Evolutionary conservation across 2,329 filamentous ascomycete species (phyloP), one percentile per base, ranked within the genome.

Genomic region (Arthrobotrys sinensis): DNA sequence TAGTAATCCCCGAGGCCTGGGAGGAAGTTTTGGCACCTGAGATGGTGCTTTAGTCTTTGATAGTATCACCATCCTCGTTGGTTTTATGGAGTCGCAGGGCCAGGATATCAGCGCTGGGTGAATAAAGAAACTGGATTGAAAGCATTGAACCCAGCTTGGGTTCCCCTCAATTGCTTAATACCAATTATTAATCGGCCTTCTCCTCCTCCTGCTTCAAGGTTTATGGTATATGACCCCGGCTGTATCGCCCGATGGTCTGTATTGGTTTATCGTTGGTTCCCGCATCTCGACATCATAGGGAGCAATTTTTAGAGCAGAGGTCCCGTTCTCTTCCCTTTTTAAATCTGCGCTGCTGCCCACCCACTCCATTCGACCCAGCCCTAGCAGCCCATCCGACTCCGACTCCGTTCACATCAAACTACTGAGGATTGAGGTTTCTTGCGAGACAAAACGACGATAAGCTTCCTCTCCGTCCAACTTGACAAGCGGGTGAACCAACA

Each of bases 151-250:
- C 50, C 46, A 19, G 24, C 24, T 63, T 38, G 52, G 11, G 45
- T 43, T 50, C 72, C 55, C 65, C 46, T 69, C 65, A 67, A 50
- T 60, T 62, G 53, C 36, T 73, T 53, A 52, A 46, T 63, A 57
- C 55, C 28, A 55, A 69, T 76, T 76, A 70, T 69, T 67, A 71
- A 77, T 77, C 66, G 50, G 28, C 7, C 73, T 53, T 60, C 52
- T 43, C 45, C 48, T 64, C 24, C 24, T 28, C 24, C 24, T 34
- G 36, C 19, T 19, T 45, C 52, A 55, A 24, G 34, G 46, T 45
- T 14, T 16, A 21, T 52, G 19, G 10, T 46, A 14, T 60, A 34
- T 60, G 36, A 60, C 21, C 73, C 73, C 55, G 69, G 73, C 60
- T 60, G 57, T 60, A 70, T 77, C 66, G 60, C 55, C 72, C 72